Evolutionary conservation across 352 stramenopile genomes (phyloP), one percentile per base, ranked within the genome.

Genomic region (Paralagenidium karlingii): DNA sequence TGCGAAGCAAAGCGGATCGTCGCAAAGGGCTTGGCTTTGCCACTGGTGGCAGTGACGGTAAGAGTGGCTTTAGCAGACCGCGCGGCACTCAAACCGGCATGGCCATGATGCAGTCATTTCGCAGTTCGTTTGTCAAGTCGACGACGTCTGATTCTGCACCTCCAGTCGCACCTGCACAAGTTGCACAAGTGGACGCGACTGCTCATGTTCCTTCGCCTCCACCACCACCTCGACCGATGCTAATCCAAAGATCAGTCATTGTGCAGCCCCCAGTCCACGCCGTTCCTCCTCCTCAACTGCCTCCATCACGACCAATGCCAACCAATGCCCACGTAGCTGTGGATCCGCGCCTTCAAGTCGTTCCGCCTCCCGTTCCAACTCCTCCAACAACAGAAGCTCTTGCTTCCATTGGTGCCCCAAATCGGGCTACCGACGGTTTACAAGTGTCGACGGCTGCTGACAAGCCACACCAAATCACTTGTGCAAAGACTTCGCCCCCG

Each of bases 11-110:
- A 29, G 52, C 60, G 11, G 73, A 82, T 1, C 63, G 75, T 45
- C 65, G 75, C 5, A 73, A 79, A 65, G 78, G 77, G 16, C 47
- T 90, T 12, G 77, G 77, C 0, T 86, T 90, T 32, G 48, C 46
- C 25, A 45, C 47, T 10, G 8, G 33, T 43, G 31, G 45, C 2
- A 45, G 26, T 40, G 24, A 29, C 21, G 6, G 36, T 33, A 41
- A 6, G 3, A 26, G 36, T 19, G 7, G n/a, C 26, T 41, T n/a
- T n/a, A 34, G n/a, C 8, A 7, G 3, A 19, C 52, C 5, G 43
- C 53, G 22, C 36, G 30, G 15, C 26, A 51, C 3, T 29, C 44
- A 16, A 39, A n/a, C n/a, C n/a, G n/a, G 26, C 3, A 39, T 54
- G 0, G 32, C 44, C 7, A 24, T 50, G 13, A 37, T 3, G 15